phyloP scores from a whole-genome alignment of 2,329 filamentous ascomycete species.

The Ascochyta viciae-villosae region DNA sequence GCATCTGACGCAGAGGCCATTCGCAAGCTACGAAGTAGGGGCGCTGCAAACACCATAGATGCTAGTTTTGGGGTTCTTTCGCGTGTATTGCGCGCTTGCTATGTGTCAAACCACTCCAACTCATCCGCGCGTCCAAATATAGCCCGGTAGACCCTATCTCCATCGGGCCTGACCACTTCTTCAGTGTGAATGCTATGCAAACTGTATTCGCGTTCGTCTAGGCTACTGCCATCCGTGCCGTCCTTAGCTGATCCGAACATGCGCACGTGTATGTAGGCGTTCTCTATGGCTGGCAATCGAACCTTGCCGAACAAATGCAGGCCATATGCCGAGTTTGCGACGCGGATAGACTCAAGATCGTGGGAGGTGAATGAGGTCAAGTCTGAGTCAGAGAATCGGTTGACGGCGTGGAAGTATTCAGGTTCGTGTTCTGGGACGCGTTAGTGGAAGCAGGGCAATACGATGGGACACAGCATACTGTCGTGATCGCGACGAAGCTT shows the following conservation, averaged over 20 bases:
- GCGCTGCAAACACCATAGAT: no score
- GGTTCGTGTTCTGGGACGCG: slow-evolving; percentile 43
- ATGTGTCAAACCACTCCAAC: slow-evolving; percentile 48
- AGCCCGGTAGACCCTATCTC: slow-evolving; percentile 40
- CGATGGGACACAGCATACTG: slow-evolving; percentile 26
- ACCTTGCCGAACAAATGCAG: slow-evolving; percentile 44
- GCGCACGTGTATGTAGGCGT: slow-evolving; percentile 43
- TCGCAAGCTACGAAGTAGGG: no score
- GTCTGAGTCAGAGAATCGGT: slow-evolving; percentile 50
- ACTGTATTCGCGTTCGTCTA: slow-evolving; percentile 42
- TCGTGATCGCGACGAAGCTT: slow-evolving; percentile 46
- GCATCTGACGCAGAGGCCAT: no score
- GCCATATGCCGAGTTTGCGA: slow-evolving; percentile 41
- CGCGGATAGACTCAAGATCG: slow-evolving; percentile 39
- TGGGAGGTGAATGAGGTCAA: slow-evolving; percentile 36
- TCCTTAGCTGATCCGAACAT: slow-evolving; percentile 43
- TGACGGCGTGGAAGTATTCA: slow-evolving; percentile 48
- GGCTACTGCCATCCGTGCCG: slow-evolving; percentile 41
- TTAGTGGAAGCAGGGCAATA: background rate
- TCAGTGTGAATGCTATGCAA: slow-evolving; percentile 47
- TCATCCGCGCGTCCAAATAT: slow-evolving; percentile 41
- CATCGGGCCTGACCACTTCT: slow-evolving; percentile 39
- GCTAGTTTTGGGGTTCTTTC: no score
- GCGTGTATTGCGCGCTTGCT: background rate
- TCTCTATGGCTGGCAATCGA: slow-evolving; percentile 29